Evolutionary conservation across 179 eudicot genomes (phyloP), one percentile per base, ranked within the genome.

Genomic region (Spinacia oleracea): DNA sequence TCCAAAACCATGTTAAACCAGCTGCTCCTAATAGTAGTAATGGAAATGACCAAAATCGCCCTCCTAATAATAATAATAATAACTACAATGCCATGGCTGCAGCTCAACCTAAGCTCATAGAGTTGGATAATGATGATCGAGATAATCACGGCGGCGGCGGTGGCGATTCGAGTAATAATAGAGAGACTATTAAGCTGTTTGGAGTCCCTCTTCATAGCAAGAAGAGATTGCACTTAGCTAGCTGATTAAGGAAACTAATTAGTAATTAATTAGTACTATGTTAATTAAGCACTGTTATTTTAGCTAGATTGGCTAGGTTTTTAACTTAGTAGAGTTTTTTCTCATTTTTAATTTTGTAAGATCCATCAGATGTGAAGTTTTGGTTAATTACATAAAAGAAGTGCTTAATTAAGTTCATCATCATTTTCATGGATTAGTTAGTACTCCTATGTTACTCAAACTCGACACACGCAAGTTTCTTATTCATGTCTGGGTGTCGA

Each of bases 121-220:
- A 84, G 27, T 50, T 84, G 70, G 87, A 84, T 63, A 82, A 81
- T 74, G 87, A 84, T 63, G 83, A 81, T 74, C 80, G 63, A 51
- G 55, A 58, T 21, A 27, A 20, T 38, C n/a, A 6, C 20, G 78
- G 59, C 51, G 80, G 63, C 50, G 51, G n/a, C n/a, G n/a, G n/a
- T n/a, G n/a, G n/a, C n/a, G n/a, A n/a, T n/a, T n/a, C 43, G 51
- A n/a, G 56, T 25, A 69, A 69, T 32, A 76, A 69, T 32, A 76
- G 82, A 27, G 81, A 77, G 42, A 82, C 86, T 15, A 82, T 87
- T 58, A 87, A 84, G 89, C 86, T 87, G 27, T 87, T 87, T 71
- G 87, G 89, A 35, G 91, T 88, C 11, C 86, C 87, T 58, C 84
- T 88, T 21, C 88, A 84, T 16, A 81, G 87, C 75, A 86, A 88